Conservation (phyloP, 2,329 filamentous ascomycete species). For the Uncinocarpus reesii region DNA sequence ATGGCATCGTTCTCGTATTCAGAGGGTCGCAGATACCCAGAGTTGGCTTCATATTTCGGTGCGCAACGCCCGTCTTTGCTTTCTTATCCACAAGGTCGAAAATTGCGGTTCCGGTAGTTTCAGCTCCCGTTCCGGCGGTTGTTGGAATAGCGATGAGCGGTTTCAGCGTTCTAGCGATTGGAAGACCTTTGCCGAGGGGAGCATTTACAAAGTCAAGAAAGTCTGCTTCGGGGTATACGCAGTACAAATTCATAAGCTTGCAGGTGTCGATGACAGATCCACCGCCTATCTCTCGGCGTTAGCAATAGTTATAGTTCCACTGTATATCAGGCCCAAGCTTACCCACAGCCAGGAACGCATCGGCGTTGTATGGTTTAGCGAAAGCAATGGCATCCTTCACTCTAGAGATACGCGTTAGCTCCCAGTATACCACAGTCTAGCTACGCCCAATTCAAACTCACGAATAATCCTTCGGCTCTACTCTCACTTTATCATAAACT, state of each 20-base stretch:
- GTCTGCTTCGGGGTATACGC: slow-evolving; percentile 77
- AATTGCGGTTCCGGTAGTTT: slow-evolving; percentile 96
- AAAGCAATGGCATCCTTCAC: slow-evolving; percentile 84
- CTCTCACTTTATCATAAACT: slow-evolving; percentile 67
- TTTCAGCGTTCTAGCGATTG: slow-evolving; percentile 59
- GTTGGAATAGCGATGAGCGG: slow-evolving; percentile 77
- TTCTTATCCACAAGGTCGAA: slow-evolving; percentile 85
- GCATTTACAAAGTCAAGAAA: slow-evolving; percentile 98
- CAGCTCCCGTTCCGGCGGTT: slow-evolving; percentile 76
- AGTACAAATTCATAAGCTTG: slow-evolving; percentile 97
- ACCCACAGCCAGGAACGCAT: slow-evolving; percentile 88
- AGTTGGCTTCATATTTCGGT: slow-evolving; percentile 89
- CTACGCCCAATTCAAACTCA: slow-evolving; percentile 36
- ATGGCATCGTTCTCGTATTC: slow-evolving; percentile 93
- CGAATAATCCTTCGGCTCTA: slow-evolving; percentile 94
- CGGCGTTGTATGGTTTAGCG: slow-evolving; percentile 66
- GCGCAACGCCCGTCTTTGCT: slow-evolving; percentile 91
- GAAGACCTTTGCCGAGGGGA: slow-evolving; percentile 72
- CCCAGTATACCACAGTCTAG: background rate
- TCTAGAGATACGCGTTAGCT: slow-evolving; percentile 35
- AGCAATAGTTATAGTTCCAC: slow-evolving; percentile 5
- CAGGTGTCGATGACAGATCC: slow-evolving; percentile 97
- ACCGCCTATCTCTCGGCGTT: slow-evolving; percentile 38
- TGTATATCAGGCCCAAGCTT: slow-evolving; percentile 13
- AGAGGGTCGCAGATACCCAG: slow-evolving; percentile 77